phyloP scores from a whole-genome alignment of 1,284 basidiomycete genomes.

The Naganishia sp. region DNA sequence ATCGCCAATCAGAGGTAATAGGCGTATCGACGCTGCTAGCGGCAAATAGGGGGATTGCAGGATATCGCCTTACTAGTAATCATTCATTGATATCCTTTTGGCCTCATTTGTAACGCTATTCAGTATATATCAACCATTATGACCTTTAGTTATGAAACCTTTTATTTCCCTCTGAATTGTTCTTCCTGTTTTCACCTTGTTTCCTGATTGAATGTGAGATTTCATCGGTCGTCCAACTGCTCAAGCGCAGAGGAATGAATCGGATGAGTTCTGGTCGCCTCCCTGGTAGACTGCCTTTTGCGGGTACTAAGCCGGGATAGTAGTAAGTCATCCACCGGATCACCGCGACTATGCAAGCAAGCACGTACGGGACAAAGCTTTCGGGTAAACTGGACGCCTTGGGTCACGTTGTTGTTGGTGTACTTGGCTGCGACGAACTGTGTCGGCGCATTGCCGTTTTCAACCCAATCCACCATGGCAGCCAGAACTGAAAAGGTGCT shows the following conservation, averaged over 20 bases:
- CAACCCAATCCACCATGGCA: constrained; percentile 56
- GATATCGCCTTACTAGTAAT: background rate
- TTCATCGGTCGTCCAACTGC: background rate
- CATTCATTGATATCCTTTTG: background rate
- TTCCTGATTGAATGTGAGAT: no score
- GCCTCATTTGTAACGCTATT: background rate
- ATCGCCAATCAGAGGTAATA: no score
- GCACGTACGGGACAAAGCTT: constrained; percentile 22
- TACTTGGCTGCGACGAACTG: constrained; percentile 45
- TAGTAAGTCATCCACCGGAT: background rate
- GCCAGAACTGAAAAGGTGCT: constrained; percentile 39
- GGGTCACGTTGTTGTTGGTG: constrained; percentile 26
- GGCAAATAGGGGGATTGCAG: no score
- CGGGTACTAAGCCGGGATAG: constrained; percentile 3
- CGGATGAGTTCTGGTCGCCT: constrained; percentile 23
- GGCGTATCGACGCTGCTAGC: no score
- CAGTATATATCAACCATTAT: background rate
- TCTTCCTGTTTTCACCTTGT: no score
- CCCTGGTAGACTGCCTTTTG: constrained; percentile 14
- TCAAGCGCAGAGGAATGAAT: constrained; percentile 11
- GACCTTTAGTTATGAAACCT: background rate
- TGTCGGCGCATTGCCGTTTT: constrained; percentile 51
- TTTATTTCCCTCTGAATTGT: background rate
- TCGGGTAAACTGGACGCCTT: constrained; percentile 26
- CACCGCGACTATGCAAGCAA: no score